Evolutionary conservation across 225 moss, liverwort and hornwort genomes (phyloP).

Genomic region (Sphagnum contortum): DNA sequence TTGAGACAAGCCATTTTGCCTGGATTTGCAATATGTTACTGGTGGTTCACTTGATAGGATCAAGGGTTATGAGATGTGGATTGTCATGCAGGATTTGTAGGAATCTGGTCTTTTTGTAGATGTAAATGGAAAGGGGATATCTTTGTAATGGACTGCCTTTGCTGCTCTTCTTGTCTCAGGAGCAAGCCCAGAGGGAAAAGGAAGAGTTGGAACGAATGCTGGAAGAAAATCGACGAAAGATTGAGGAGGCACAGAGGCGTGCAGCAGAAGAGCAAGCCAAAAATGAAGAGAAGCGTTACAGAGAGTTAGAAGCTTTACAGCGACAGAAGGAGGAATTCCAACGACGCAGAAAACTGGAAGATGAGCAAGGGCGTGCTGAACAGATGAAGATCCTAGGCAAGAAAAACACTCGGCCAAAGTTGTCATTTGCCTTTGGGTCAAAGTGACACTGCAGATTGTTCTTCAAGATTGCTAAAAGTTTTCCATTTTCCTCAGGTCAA

Average conservation of each 20-base stretch:
- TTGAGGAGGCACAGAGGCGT: constrained; percentile 86
- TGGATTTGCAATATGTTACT: no score
- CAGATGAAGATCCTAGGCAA: constrained; percentile 99
- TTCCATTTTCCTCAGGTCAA: no score
- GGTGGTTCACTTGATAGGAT: no score
- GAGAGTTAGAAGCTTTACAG: constrained; percentile 88
- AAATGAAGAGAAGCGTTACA: constrained; percentile 95
- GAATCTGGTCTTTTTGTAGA: no score
- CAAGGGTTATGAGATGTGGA: no score
- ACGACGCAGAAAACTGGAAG: constrained; percentile 75
- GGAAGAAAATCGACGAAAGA: constrained; percentile 82
- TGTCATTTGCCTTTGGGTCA: constrained; percentile 90
- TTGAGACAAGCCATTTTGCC: no score
- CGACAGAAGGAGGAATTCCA: constrained; percentile 76
- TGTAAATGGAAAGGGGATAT: no score
- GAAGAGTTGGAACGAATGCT: constrained; percentile 93
- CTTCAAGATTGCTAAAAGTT: no score
- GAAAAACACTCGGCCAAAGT: constrained; percentile 90
- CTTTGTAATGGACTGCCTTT: no score
- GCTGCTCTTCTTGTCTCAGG: constrained; percentile 24
- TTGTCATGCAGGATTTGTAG: no score
- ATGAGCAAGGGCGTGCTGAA: constrained; percentile 79
- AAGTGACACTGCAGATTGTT: constrained; percentile 36
- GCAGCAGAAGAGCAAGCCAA: constrained; percentile 94
- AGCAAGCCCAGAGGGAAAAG: constrained; percentile 68